Evolutionary conservation across 2,329 filamentous ascomycete genomes (phyloP), one percentile per base, ranked within the genome.

Genomic region (Fusarium mangiferae): DNA sequence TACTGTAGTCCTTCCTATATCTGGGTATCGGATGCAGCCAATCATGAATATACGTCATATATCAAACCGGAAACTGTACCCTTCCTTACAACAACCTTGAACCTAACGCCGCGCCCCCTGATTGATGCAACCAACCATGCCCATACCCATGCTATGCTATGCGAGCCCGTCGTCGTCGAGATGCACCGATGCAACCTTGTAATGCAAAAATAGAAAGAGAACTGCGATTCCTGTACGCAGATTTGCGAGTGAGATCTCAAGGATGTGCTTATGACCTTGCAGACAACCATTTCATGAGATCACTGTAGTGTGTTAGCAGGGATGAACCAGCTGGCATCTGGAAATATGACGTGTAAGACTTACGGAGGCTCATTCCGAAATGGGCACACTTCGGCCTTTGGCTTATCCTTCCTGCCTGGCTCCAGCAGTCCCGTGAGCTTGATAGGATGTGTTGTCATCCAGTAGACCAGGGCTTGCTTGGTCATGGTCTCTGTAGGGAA

Each of bases 291-390:
- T 74, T 70, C 54, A 65, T 66, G 62, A 75, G 70, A 63, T 76
- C 68, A 62, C 75, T 77, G 72, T 54, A 75, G 62, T 59, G 30
- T 62, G 72, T 77, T 77, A 78, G 72, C 72, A 76, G 67, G 73
- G 73, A 57, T 73, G 61, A 56, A 59, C 58, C 35, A 62, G 44
- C 52, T 72, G 49, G 48, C 62, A 64, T 55, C 48, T 57, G 46
- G 41, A 44, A 52, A 75, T 64, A 42, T 58, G 62, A 73, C 68
- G 45, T 73, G 68, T 64, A 72, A 71, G 59, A 75, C 75, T 76
- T 75, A 78, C 72, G 71, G 60, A 68, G 78, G 78, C 69, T 77
- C 68, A 56, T 63, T 73, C 57, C 78, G 75, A 62, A 77, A 75
- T 41, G 74, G 76, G 60, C 76, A 78, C 41, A 75, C 64, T 45